These are phyloP conservation scores for Dipteronia sinensis DNA, from an alignment of 345 rosid genomes.

Conservation along the genomic window DNA sequence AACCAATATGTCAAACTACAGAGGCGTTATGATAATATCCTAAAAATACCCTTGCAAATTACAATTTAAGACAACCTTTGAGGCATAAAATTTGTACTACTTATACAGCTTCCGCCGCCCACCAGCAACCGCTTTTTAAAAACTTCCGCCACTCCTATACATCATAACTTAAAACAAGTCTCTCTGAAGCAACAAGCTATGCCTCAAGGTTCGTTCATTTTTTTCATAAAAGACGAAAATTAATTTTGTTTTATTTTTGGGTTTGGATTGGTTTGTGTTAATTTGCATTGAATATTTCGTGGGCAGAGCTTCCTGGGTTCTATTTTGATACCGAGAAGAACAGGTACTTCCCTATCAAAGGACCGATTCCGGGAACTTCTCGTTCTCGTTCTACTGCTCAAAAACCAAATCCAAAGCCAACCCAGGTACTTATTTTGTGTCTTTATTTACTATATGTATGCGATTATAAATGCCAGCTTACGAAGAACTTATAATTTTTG, in stretches of 20 bases:
- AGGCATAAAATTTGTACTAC: too few species aligned
- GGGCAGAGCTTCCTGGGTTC: slow-evolving; percentile 83
- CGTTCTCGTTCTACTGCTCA: slow-evolving; percentile 26
- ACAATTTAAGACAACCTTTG: too few species aligned
- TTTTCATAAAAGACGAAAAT: not conserved
- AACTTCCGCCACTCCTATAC: too few species aligned
- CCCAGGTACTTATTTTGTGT: slow-evolving; percentile 30
- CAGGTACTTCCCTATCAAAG: slow-evolving; percentile 77
- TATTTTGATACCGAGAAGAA: slow-evolving; percentile 88
- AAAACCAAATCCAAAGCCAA: slow-evolving; percentile 29
- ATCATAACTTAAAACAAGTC: too few species aligned
- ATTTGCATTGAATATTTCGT: not conserved
- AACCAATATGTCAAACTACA: too few species aligned
- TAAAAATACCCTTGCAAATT: too few species aligned
- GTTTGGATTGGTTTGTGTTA: not conserved
- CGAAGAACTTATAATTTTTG: too few species aligned
- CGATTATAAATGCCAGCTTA: too few species aligned
- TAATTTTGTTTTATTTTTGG: not conserved
- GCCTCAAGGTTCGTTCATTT: slow-evolving; percentile 17
- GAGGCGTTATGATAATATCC: too few species aligned
- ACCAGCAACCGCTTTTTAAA: too few species aligned
- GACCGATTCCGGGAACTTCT: slow-evolving; percentile 72
- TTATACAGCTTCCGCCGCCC: too few species aligned
- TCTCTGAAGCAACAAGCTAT: not conserved
- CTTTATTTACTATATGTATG: too few species aligned